Evolutionary conservation across 192 early-diverging fungal species (phyloP), one percentile per base, ranked within the genome.

Genomic region (Coemansia sp.): DNA sequence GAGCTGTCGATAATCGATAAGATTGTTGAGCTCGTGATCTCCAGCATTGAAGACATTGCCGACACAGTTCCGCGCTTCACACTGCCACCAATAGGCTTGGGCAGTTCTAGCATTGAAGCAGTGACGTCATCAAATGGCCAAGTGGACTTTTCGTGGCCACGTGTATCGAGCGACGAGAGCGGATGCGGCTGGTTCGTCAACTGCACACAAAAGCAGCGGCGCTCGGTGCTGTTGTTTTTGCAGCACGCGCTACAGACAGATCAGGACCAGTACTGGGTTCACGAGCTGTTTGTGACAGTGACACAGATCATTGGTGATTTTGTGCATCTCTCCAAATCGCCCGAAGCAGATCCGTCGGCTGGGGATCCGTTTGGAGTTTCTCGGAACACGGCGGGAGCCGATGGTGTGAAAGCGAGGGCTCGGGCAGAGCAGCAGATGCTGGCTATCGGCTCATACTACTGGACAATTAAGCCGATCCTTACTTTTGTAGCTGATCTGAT

Each of bases 101-200:
- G 5, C 14, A 56, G 19, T 21, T 21, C 19, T 21, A 21, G 19
- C 19, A 21, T 21, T 21, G 19, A 47, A 47, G 14, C n/a, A 4
- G 19, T 25, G 24, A 9, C 41, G 38, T 17, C 14, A 4, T n/a
- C 60, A 5, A 11, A 35, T 35, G 4, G 6, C 1, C 32, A 21
- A 21, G 21, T 8, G 32, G 32, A 8, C 11, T 50, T 15, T 7
- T n/a, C 21, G 17, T 68, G 72, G 77, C 71, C 72, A 29, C 67
- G 65, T 2, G 64, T 76, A 11, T 56, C 72, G 1, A 67, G 77
- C 55, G 61, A 70, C 23, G 77, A 79, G 53, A n/a, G 62, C 7
- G 67, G 69, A 21, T 70, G 62, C 61, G 72, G 77, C 8, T 80
- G 77, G 77, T 57, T 70, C 7, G 62, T 74, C 50, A 71, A 67